Percentiles rank a stretch among this genome's conserved stretches.
These are phyloP conservation scores for Lathyrus sativus DNA, from an alignment of 306 rosid species.

Conservation along the genomic window DNA sequence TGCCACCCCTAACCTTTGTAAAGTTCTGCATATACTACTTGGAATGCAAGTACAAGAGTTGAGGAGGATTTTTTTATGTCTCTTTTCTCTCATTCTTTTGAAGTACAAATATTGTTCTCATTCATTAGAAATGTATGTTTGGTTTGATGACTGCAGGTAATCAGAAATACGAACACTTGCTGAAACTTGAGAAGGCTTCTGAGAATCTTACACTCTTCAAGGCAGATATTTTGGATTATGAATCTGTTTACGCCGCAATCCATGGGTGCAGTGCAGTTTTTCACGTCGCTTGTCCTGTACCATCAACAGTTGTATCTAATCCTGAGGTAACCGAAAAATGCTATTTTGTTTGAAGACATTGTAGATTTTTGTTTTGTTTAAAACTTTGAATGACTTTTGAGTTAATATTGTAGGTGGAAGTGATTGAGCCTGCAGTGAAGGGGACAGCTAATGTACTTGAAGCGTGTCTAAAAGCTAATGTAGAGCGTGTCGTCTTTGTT, in stretches of 20 bases:
- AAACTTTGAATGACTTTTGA: too few relatives aligned
- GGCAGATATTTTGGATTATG: constrained; percentile 45
- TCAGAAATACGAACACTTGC: constrained; percentile 44
- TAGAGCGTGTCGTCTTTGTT: constrained; percentile 44
- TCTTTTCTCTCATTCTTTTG: not conserved
- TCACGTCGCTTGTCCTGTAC: constrained; percentile 61
- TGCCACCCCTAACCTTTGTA: too few relatives aligned
- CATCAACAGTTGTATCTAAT: constrained; percentile 36
- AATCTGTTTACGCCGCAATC: constrained; percentile 47
- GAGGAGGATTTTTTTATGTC: too few relatives aligned
- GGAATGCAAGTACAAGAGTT: too few relatives aligned
- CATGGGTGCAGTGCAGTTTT: constrained; percentile 52
- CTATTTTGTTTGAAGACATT: too few relatives aligned
- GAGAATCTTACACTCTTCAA: constrained; percentile 48
- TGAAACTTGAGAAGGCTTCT: constrained; percentile 43
- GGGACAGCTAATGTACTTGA: constrained; percentile 59
- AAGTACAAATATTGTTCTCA: not conserved
- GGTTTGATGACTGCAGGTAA: constrained; percentile 33
- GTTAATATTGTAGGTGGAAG: constrained; percentile 28
- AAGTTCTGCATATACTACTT: too few relatives aligned
- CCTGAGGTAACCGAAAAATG: constrained; percentile 40
- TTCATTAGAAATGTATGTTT: not conserved
- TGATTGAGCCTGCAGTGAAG: constrained; percentile 70
- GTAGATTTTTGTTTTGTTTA: too few relatives aligned
- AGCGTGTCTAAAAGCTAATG: constrained; percentile 50